Percentiles rank a stretch among this genome's conserved stretches.
Evolutionary conservation across 108 stramenopile species (phyloP).

Genomic region (Cyclotella sp.): DNA sequence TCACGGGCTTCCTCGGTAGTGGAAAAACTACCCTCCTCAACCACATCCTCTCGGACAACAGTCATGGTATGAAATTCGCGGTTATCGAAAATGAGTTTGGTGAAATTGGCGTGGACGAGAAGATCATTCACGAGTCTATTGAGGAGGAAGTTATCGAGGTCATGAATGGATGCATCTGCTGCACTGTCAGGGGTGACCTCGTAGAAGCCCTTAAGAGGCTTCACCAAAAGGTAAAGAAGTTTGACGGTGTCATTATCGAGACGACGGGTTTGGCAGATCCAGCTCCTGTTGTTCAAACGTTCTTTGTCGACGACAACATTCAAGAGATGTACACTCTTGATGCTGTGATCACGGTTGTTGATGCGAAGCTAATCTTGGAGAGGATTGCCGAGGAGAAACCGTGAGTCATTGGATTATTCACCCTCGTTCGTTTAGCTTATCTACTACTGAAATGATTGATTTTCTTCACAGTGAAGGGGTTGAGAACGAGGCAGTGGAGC

Average conservation of each 20-base stretch:
- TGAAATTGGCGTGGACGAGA: slow-evolving; percentile 92
- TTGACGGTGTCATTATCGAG: slow-evolving; percentile 96
- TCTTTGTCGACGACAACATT: slow-evolving; percentile 92
- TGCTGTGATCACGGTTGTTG: slow-evolving; percentile 93
- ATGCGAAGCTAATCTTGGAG: slow-evolving; percentile 86
- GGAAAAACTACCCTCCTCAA: slow-evolving; percentile 89
- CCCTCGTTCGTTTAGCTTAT: background rate
- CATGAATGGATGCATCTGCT: slow-evolving; percentile 89
- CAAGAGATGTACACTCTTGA: slow-evolving; percentile 84
- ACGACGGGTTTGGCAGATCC: slow-evolving; percentile 98
- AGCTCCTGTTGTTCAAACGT: slow-evolving; percentile 93
- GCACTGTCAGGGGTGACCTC: slow-evolving; percentile 88
- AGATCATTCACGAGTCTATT: slow-evolving; percentile 63
- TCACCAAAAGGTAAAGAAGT: slow-evolving; percentile 59
- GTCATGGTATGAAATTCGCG: slow-evolving; percentile 92
- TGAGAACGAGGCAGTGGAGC: slow-evolving; percentile 96
- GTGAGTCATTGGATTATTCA: slow-evolving; percentile 13
- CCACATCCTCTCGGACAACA: slow-evolving; percentile 77
- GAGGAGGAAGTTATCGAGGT: slow-evolving; percentile 88
- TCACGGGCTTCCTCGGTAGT: slow-evolving; percentile 93
- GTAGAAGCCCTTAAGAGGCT: slow-evolving; percentile 86
- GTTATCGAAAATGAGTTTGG: slow-evolving; percentile 96
- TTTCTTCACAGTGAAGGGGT: slow-evolving; percentile 57
- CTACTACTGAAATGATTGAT: background rate
- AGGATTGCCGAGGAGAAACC: slow-evolving; percentile 88